Evolutionary conservation across 257 asterid genomes (phyloP), one percentile per base, ranked within the genome.

Genomic region (Plantago ovata): DNA sequence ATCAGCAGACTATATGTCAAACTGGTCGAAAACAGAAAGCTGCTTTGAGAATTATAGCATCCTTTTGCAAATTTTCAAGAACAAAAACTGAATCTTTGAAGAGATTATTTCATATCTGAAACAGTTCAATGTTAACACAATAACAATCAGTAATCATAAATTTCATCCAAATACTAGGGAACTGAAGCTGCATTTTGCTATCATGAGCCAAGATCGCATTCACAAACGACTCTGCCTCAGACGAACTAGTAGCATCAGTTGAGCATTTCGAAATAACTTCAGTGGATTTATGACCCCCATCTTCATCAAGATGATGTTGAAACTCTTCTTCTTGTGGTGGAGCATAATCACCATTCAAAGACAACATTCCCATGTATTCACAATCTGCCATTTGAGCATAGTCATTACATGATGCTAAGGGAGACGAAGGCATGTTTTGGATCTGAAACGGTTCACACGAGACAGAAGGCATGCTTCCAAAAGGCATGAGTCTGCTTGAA

Each of bases 181-280:
- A 87, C 60, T 74, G 87, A 59, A 74, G 74, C 58, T 73, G 66
- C 87, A 85, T 87, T 67, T 87, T 81, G 32, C 61, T 68, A 58
- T 90, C 95, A 57, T 73, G 82, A 58, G 95, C 95, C 81, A 91
- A 65, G 49, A 93, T 84, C 6, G 76, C 76, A 10, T 89, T 92
- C 71, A 93, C 94, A 40, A 93, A 88, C 3, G 87, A 84, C 65
- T 77, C 91, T 13, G 68, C 79, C 46, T 70, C 67, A 32, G 72
- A 58, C 4, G 79, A 55, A 21, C 51, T 51, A 39, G 65, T 54
- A 62, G 41, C 62, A 51, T 23, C 57, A 3, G 28, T 4, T 12
- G 43, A 44, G 39, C 50, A 45, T 7, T 55, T 61, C 10, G 59
- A 14, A 55, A 44, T 11, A 22, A 50, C 56, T 50, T 36, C 38